phyloP scores from a whole-genome alignment of 2,329 filamentous ascomycete species.

The Phialophora macrospora region DNA sequence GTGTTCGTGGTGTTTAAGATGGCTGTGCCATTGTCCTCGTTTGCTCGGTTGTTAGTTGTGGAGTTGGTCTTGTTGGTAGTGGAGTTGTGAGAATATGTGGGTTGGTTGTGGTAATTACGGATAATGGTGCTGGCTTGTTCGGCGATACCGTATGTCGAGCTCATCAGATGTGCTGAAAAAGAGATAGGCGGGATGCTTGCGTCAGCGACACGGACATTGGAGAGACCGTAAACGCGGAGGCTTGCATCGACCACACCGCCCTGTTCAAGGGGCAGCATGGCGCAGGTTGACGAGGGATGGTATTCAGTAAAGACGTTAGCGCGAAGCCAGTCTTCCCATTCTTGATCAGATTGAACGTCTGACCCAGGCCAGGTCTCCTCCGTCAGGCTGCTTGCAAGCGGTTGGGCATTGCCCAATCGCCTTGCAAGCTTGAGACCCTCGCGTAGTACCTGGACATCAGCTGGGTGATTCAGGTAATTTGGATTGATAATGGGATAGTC shows the following conservation, averaged over 20 bases:
- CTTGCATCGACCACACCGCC: slow-evolving; percentile 52
- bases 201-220: slow-evolving; percentile 45
- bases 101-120: slow-evolving; percentile 38
- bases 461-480: slow-evolving; percentile 51
- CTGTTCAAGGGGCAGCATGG: slow-evolving; percentile 52
- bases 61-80: neutral
- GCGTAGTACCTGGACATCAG: slow-evolving; percentile 49
- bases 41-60: slow-evolving; percentile 11
- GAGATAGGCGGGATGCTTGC: slow-evolving; percentile 46
- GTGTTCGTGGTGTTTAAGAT: slow-evolving; percentile 14
- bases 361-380: slow-evolving; percentile 38
- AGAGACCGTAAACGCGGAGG: slow-evolving; percentile 52
- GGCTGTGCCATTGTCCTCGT: slow-evolving; percentile 8
- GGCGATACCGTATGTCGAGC: slow-evolving; percentile 45
- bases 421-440: slow-evolving; percentile 45
- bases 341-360: slow-evolving; percentile 35
- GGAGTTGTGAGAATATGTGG: slow-evolving; percentile 1
- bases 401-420: slow-evolving; percentile 43
- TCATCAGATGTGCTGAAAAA: slow-evolving; percentile 45
- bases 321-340: slow-evolving; percentile 42
- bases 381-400: slow-evolving; percentile 44
- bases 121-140: slow-evolving; percentile 43
- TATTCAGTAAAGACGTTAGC: slow-evolving; percentile 34
- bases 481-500: slow-evolving; percentile 50
- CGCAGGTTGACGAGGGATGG: slow-evolving; percentile 45